Evolutionary conservation across 2,329 filamentous ascomycete genomes (phyloP).

Genomic region (Anthostomella pinea): DNA sequence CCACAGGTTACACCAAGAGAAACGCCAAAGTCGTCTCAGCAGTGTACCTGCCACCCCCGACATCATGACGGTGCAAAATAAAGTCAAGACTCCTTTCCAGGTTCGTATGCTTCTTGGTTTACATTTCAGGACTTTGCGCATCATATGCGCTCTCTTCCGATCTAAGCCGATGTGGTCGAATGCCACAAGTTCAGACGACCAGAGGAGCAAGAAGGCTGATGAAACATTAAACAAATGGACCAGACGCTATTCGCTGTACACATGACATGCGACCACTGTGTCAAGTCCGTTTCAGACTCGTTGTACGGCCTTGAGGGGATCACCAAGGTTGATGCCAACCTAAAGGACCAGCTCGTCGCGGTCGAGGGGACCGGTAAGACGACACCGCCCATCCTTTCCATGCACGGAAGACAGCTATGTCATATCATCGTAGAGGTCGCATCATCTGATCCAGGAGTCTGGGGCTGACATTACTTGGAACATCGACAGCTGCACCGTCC

Average conservation of each 20-base stretch:
- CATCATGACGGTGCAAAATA: conserved; percentile 29
- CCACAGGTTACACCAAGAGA: conserved; percentile 20
- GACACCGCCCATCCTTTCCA: conserved; percentile 1
- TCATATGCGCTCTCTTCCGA: not conserved
- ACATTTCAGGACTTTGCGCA: not conserved
- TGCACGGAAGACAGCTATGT: not conserved
- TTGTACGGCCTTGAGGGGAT: conserved; percentile 77
- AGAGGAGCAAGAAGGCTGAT: conserved; percentile 18
- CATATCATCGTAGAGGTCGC: conserved; percentile 4
- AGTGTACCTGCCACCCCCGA: conserved; percentile 6
- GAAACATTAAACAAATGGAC: conserved; percentile 25
- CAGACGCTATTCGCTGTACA: conserved; percentile 94
- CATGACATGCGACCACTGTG: conserved; percentile 85
- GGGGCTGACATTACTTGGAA: conserved; percentile 13
- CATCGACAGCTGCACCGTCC: conserved; percentile 70
- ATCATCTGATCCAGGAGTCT: conserved; percentile 18
- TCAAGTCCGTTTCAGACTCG: conserved; percentile 79
- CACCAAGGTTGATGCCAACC: conserved; percentile 75
- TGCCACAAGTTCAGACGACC: too few species aligned
- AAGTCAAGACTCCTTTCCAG: conserved; percentile 35
- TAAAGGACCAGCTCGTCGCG: conserved; percentile 78
- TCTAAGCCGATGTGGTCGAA: too few species aligned
- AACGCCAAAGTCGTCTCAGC: conserved; percentile 12
- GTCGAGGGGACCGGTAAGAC: conserved; percentile 75
- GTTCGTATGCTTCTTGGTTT: conserved; percentile 23